Conservation (phyloP, 1,139 yeast species). For the Lodderomyces oxycetoniae region DNA sequence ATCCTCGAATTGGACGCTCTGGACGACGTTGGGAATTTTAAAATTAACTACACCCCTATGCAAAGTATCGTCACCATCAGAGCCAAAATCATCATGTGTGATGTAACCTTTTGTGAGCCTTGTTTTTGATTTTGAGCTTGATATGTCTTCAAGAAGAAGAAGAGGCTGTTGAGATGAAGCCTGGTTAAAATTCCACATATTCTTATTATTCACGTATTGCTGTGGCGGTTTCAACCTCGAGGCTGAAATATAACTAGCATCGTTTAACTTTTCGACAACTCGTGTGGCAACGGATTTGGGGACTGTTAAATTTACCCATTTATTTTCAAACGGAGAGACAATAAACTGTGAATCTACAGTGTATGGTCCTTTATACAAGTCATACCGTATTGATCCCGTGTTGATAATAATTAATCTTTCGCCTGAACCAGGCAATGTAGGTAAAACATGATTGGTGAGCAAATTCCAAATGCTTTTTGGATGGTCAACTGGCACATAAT, state of each 20-base stretch:
- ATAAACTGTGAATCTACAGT: constrained; percentile 77
- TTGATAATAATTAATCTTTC: constrained; percentile 69
- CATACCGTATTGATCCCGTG: constrained; percentile 88
- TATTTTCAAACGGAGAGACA: constrained; percentile 80
- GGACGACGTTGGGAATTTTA: constrained; percentile 74
- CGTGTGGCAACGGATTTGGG: constrained; percentile 48
- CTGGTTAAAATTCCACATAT: neutral
- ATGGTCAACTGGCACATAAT: constrained; percentile 64
- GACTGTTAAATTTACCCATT: constrained; percentile 61
- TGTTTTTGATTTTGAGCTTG: constrained; percentile 12
- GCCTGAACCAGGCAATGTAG: constrained; percentile 35
- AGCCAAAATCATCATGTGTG: constrained; percentile 79
- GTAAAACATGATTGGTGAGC: constrained; percentile 55
- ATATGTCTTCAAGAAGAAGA: neutral
- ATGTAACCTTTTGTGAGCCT: constrained; percentile 59
- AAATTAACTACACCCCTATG: constrained; percentile 61
- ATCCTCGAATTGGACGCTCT: constrained; percentile 28
- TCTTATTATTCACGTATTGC: constrained; percentile 20
- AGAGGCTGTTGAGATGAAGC: neutral
- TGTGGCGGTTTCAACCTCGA: constrained; percentile 24
- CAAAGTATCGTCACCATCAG: constrained; percentile 82
- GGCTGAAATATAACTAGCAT: constrained; percentile 39
- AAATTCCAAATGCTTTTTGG: constrained; percentile 57
- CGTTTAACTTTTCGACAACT: constrained; percentile 48
- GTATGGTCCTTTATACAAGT: constrained; percentile 79